Percentiles rank a stretch among this genome's conserved stretches.
Evolutionary conservation across 148 eudicot genomes (phyloP).

Genomic region (Fagopyrum homotropicum): DNA sequence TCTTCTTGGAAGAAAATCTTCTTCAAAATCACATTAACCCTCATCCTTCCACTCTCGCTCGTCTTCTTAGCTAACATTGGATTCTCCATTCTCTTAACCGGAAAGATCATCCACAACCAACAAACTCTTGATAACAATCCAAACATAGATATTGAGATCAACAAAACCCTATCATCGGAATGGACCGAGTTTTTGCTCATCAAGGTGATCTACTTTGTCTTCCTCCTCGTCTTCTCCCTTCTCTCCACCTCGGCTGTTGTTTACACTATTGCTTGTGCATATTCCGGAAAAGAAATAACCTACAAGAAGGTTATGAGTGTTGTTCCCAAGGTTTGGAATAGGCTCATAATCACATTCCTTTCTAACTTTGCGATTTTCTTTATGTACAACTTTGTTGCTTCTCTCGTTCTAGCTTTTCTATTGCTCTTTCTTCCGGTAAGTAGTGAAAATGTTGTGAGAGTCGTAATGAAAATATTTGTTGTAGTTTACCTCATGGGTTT

Average conservation of each 20-base stretch:
- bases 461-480: neutral
- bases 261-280: conserved; percentile 37
- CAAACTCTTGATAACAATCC: conserved; percentile 14
- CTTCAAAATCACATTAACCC: conserved; percentile 26
- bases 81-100: conserved; percentile 22
- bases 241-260: conserved; percentile 34
- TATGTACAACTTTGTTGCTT: conserved; percentile 17
- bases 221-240: conserved; percentile 31
- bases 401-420: neutral
- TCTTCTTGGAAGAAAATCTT: conserved; percentile 22
- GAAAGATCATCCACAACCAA: conserved; percentile 21
- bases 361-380: conserved; percentile 23
- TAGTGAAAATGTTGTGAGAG: neutral
- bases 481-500: conserved; percentile 28
- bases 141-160: conserved; percentile 12
- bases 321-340: conserved; percentile 41
- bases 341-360: conserved; percentile 38
- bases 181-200: conserved; percentile 24
- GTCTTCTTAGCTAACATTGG: conserved; percentile 29
- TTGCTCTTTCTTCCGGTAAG: neutral
- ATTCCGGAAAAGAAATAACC: conserved; percentile 27
- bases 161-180: conserved; percentile 18
- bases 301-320: conserved; percentile 26
- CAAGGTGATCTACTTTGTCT: conserved; percentile 20
- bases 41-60: conserved; percentile 31